Percentiles rank a stretch among this genome's conserved stretches.
These are phyloP conservation scores for Citrus trifoliata DNA, from an alignment of 345 rosid genomes.

Conservation along the genomic window DNA sequence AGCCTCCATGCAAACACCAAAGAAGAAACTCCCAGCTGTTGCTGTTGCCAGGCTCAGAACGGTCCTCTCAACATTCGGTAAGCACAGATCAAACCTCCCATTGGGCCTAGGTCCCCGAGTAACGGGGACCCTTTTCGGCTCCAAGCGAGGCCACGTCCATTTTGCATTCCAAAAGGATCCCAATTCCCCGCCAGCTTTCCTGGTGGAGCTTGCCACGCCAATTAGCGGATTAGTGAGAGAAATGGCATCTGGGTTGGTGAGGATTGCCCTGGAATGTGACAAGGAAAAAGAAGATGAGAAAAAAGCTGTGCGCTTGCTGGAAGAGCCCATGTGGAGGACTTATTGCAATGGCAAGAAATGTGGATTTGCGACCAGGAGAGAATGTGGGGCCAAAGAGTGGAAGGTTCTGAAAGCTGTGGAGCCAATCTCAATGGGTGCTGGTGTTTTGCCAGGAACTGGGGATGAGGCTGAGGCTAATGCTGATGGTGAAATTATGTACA, in stretches of 20 bases:
- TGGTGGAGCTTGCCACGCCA: constrained; percentile 88
- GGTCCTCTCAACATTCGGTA: constrained; percentile 54
- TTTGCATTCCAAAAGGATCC: constrained; percentile 89
- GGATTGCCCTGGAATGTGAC: constrained; percentile 92
- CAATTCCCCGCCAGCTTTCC: constrained; percentile 69
- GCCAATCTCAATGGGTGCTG: constrained; percentile 97
- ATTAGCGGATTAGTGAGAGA: constrained; percentile 81
- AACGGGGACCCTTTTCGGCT: constrained; percentile 89
- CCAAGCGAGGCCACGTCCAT: constrained; percentile 87
- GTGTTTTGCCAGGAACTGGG: constrained; percentile 68
- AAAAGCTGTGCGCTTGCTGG: constrained; percentile 57
- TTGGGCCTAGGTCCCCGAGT: constrained; percentile 60
- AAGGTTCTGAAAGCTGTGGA: constrained; percentile 82
- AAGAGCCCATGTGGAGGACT: constrained; percentile 90
- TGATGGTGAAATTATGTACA: constrained; percentile 62
- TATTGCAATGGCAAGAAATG: constrained; percentile 90
- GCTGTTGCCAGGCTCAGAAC: constrained; percentile 82
- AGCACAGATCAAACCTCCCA: constrained; percentile 40
- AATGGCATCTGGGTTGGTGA: constrained; percentile 95
- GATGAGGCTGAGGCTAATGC: constrained; percentile 6
- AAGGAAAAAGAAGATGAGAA: constrained; percentile 47
- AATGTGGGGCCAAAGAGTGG: constrained; percentile 68
- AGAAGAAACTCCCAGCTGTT: constrained; percentile 63
- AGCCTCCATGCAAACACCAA: constrained; percentile 39
- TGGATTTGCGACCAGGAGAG: constrained; percentile 81